A percentile compares a stretch with the other conserved stretches of the same genome.
Conservation (phyloP, 2,329 filamentous ascomycete species). For the Cercospora sesami region DNA sequence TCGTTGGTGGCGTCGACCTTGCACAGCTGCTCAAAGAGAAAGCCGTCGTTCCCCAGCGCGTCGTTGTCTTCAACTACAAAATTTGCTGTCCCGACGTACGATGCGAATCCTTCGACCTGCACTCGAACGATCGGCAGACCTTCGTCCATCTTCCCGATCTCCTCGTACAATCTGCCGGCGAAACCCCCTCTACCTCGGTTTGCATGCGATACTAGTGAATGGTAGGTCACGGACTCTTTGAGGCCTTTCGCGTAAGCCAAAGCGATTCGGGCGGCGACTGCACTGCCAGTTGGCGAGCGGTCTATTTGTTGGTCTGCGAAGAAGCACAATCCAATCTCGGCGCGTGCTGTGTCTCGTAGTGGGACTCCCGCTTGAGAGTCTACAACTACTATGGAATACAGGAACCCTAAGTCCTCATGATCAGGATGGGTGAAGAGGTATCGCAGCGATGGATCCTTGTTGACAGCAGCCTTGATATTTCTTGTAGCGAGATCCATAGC, state of each 20-base stretch:
- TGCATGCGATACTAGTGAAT: slow-evolving; percentile 23
- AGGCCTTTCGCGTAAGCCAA: slow-evolving; percentile 23
- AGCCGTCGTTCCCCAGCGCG: slow-evolving; percentile 16
- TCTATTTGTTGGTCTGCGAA: slow-evolving; percentile 52
- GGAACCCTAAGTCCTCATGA: slow-evolving; percentile 36
- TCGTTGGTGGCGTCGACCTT: not conserved
- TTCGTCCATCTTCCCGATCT: not conserved
- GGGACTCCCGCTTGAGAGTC: slow-evolving; percentile 30
- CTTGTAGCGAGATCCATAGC: slow-evolving; percentile 39
- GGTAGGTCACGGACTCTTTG: slow-evolving; percentile 18
- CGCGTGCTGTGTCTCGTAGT: slow-evolving; percentile 28
- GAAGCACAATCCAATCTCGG: slow-evolving; percentile 44
- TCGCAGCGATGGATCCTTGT: slow-evolving; percentile 36
- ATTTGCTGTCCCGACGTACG: slow-evolving; percentile 17
- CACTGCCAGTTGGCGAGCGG: slow-evolving; percentile 42
- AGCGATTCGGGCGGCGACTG: slow-evolving; percentile 38
- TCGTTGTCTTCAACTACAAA: slow-evolving; percentile 22
- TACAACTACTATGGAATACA: slow-evolving; percentile 47
- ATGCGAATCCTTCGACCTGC: slow-evolving; percentile 20
- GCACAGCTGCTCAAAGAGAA: slow-evolving; percentile 20
- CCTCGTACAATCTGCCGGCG: slow-evolving; percentile 16
- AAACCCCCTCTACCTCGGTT: slow-evolving; percentile 21
- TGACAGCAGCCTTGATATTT: slow-evolving; percentile 38
- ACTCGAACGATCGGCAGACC: slow-evolving; percentile 16
- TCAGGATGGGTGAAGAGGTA: slow-evolving; percentile 31